A percentile compares a stretch with the other conserved stretches of the same genome.
phyloP scores from a whole-genome alignment of 768 basidiomycete species.

The Hericium coralloides region DNA sequence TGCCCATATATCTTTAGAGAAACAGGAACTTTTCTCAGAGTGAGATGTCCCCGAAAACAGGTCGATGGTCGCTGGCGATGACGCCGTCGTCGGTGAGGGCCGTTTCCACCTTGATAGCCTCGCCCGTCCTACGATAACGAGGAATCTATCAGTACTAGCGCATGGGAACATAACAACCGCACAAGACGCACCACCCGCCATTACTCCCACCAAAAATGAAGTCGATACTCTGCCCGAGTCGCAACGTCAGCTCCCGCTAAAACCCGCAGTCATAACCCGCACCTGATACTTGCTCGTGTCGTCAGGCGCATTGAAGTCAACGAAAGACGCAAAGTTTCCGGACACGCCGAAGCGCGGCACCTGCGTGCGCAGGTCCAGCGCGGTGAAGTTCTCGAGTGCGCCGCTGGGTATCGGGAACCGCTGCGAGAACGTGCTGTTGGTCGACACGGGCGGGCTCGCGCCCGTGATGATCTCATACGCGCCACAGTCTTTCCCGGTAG shows the following conservation, averaged over 20 bases:
- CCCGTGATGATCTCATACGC: conserved; percentile 47
- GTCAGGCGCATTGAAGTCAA: conserved; percentile 36
- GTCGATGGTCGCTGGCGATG: conserved; percentile 48
- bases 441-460: conserved; percentile 25
- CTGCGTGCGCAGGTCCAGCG: conserved; percentile 36
- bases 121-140: conserved; percentile 15
- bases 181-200: conserved; percentile 28
- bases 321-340: conserved; percentile 41
- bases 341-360: conserved; percentile 34
- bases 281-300: conserved; percentile 18
- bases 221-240: conserved; percentile 32
- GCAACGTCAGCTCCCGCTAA: conserved; percentile 16
- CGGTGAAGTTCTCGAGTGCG: conserved; percentile 27
- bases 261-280: background rate
- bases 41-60: conserved; percentile 36
- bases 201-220: conserved; percentile 43
- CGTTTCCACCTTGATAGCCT: conserved; percentile 27
- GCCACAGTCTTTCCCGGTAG: conserved; percentile 34
- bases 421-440: conserved; percentile 34
- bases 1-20: too few relatives aligned
- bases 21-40: background rate
- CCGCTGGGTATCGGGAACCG: conserved; percentile 29
- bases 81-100: conserved; percentile 41
- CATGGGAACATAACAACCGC: background rate
- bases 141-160: background rate